phyloP scores from a whole-genome alignment of 495 filamentous ascomycete genomes.

The Podospora tetraspora region DNA sequence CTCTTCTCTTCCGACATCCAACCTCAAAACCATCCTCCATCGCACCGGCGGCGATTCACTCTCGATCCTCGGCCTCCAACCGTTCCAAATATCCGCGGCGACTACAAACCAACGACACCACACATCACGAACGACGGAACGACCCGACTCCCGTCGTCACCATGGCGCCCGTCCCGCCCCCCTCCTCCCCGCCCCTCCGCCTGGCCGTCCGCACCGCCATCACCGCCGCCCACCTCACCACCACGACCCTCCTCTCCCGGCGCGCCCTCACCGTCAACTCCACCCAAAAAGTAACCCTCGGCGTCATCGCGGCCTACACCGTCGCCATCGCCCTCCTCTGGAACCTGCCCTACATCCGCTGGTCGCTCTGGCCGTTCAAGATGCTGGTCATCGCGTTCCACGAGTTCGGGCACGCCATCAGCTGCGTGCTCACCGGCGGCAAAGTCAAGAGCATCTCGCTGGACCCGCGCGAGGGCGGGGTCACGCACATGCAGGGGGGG shows the following conservation, averaged over 20 bases:
- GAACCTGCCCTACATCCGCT: slow-evolving; percentile 72
- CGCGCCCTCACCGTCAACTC: slow-evolving; percentile 60
- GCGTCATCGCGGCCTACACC: slow-evolving; percentile 57
- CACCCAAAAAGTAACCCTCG: slow-evolving; percentile 69
- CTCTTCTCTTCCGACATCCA: not conserved
- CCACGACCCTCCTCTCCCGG: slow-evolving; percentile 20
- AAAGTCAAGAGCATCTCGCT: slow-evolving; percentile 58
- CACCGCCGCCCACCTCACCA: slow-evolving; percentile 5
- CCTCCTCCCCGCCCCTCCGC: not conserved
- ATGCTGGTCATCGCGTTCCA: slow-evolving; percentile 85
- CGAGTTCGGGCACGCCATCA: slow-evolving; percentile 74
- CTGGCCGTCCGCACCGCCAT: not conserved
- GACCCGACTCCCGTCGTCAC: not conserved
- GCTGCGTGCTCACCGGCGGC: slow-evolving; percentile 66
- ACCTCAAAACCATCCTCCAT: not conserved
- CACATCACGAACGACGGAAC: too few relatives aligned
- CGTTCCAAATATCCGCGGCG: too few relatives aligned
- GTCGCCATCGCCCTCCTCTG: slow-evolving; percentile 70
- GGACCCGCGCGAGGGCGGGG: slow-evolving; percentile 66
- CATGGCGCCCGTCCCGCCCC: slow-evolving; percentile 7
- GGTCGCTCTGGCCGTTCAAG: slow-evolving; percentile 80
- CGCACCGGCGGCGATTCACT: not conserved
- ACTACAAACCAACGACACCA: not conserved
- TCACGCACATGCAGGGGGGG: slow-evolving; percentile 76
- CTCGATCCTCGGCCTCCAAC: not conserved